Evolutionary conservation across 2,329 filamentous ascomycete genomes (phyloP), one percentile per base, ranked within the genome.

Genomic region (Xylariaceae sp.): DNA sequence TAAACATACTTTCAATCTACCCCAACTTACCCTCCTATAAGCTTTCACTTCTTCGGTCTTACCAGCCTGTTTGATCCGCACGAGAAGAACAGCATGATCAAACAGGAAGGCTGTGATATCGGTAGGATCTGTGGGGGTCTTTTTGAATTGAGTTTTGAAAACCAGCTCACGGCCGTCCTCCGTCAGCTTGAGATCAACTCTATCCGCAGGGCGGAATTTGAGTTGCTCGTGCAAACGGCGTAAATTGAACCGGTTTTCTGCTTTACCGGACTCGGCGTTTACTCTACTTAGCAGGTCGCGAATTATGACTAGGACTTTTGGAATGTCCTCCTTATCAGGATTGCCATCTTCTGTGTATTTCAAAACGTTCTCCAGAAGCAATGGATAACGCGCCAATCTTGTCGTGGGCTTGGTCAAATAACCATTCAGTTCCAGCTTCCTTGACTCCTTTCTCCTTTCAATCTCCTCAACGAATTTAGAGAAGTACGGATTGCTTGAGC

Each of bases 391-490:
- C 42, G 95, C 95, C 67, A 99, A 79, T 78, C 95, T 87, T 18
- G 95, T 99, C 1, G 95, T 99, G 1, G 95, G 95, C 74, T 99
- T 99, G 7, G 95, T 99, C 50, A 99, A 80, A 70, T 99, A 99
- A 65, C 95, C 95, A 73, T 99, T 99, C 56, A 99, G 80, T 74
- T 99, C 95, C 45, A 99, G 81, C 75, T 99, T 99, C 62, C 95
- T 86, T 5, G 93, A 98, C 73, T 99, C 95, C 73, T 97, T 97
- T 65, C 96, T 85, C 56, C 95, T 84, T 74, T 99, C 95, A 5
- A 96, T 96, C 73, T 98, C 93, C 63, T 99, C 95, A 21, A 98
- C 95, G 66, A 98, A 97, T 68, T 89, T 91, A 49, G 89, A 80
- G 72, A 99, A 99, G 41, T 84, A 85, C 1, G 88, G 84, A 67